phyloP scores from a whole-genome alignment of 1,284 basidiomycete species.

The Heterobasidion parviporum region DNA sequence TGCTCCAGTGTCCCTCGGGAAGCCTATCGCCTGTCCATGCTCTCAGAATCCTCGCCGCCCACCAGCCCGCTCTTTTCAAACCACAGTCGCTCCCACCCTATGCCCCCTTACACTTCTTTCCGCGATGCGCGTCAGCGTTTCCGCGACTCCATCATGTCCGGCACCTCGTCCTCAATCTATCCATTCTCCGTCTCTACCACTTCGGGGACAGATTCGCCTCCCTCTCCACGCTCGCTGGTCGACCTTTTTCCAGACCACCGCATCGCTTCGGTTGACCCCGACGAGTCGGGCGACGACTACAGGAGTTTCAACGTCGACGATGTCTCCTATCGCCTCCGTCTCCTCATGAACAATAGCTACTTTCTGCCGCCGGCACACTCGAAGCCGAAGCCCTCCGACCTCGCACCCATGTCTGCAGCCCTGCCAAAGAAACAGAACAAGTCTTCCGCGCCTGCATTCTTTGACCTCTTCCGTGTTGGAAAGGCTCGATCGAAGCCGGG shows the following conservation, averaged over 20 bases:
- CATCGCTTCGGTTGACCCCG: slow-evolving; percentile 40
- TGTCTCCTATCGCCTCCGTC: slow-evolving; percentile 69
- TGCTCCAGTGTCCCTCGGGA: slow-evolving; percentile 29
- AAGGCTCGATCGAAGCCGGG: slow-evolving; percentile 54
- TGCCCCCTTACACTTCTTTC: slow-evolving; percentile 16
- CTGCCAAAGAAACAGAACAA: slow-evolving; percentile 30
- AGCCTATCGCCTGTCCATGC: slow-evolving; percentile 20
- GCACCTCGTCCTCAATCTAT: slow-evolving; percentile 65
- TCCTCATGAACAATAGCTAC: slow-evolving; percentile 77
- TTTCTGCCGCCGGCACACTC: slow-evolving; percentile 77
- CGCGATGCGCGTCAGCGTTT: slow-evolving; percentile 18
- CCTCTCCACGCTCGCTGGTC: slow-evolving; percentile 45
- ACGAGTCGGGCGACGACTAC: slow-evolving; percentile 22
- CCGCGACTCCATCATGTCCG: slow-evolving; percentile 47
- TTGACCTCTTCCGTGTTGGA: slow-evolving; percentile 61
- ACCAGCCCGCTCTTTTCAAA: slow-evolving; percentile 27
- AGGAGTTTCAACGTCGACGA: slow-evolving; percentile 68
- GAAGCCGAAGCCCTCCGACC: slow-evolving; percentile 61
- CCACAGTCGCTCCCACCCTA: slow-evolving; percentile 16
- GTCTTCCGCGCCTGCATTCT: slow-evolving; percentile 45
- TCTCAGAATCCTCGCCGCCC: slow-evolving; percentile 26
- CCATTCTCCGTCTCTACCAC: slow-evolving; percentile 56
- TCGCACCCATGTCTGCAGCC: slow-evolving; percentile 31
- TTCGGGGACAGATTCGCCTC: slow-evolving; percentile 45
- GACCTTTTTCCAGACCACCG: slow-evolving; percentile 35